A percentile compares a stretch with the other conserved stretches of the same genome.
phyloP scores from a whole-genome alignment of 257 asterid genomes.

The Przewalskia tangutica region DNA sequence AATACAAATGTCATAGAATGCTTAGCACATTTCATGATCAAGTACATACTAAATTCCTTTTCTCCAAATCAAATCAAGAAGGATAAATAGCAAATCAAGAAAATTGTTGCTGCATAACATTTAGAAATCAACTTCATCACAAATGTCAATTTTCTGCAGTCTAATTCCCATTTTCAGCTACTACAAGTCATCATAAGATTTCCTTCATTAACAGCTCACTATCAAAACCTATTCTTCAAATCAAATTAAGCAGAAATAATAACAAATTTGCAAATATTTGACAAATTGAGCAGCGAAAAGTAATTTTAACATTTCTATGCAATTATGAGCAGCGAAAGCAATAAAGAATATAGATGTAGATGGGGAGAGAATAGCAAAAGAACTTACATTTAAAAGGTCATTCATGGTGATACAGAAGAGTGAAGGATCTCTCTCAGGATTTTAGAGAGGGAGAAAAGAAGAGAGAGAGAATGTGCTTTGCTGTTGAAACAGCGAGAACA shows the following conservation, averaged over 20 bases:
- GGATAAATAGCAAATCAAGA: neutral
- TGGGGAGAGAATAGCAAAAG: neutral
- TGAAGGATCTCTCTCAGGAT: conserved; percentile 12
- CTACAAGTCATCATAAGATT: neutral
- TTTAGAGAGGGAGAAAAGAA: conserved; percentile 18
- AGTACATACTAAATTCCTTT: neutral
- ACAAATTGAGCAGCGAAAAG: neutral
- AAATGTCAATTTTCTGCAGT: neutral
- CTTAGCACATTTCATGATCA: neutral
- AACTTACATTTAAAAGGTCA: conserved; percentile 60
- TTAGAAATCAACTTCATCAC: neutral
- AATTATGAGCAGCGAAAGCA: neutral
- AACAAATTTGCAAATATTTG: neutral
- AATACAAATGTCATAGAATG: neutral
- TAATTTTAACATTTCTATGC: neutral
- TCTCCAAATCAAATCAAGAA: neutral
- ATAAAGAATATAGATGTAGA: neutral
- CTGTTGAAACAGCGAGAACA: conserved; percentile 1
- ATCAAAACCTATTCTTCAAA: neutral
- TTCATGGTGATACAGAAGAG: conserved; percentile 39
- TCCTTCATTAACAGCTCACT: neutral
- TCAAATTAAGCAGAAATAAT: neutral
- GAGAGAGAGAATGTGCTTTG: conserved; percentile 3
- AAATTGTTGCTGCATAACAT: neutral
- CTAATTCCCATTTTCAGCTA: neutral